Conservation (phyloP, 2,329 filamentous ascomycete species). For the Microascus cirrosus region DNA sequence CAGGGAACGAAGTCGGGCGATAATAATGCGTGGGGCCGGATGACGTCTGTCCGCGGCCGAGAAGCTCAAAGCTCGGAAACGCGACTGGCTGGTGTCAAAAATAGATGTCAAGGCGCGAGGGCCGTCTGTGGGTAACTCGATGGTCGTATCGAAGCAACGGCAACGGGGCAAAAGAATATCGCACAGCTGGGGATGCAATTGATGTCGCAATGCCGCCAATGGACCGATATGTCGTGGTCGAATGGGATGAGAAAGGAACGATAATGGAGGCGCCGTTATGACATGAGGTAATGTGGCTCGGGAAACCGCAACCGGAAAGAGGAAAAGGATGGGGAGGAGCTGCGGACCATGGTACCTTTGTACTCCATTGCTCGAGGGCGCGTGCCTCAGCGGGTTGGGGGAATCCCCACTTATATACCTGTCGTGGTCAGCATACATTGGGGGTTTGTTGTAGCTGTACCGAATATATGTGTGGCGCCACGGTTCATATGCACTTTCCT, state of each 20-base stretch:
- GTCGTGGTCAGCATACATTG: background rate
- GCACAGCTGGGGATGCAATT: background rate
- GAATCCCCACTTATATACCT: constrained; percentile 5
- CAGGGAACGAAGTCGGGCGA: background rate
- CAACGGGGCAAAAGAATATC: background rate
- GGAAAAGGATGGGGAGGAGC: background rate
- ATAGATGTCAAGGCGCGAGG: background rate
- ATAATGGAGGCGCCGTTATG: background rate
- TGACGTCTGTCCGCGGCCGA: background rate
- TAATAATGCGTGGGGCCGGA: background rate
- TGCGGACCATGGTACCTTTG: constrained; percentile 5
- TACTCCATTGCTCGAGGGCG: constrained; percentile 2
- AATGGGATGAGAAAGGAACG: background rate
- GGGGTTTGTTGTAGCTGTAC: background rate
- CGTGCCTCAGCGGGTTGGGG: background rate
- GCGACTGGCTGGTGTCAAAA: background rate
- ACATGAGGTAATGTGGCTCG: background rate
- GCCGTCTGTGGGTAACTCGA: background rate
- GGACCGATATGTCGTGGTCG: background rate
- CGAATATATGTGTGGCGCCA: background rate
- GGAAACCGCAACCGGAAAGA: constrained; percentile 2
- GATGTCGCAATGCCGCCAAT: background rate
- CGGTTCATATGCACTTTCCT: background rate
- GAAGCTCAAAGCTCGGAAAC: background rate
- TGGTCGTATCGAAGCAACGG: background rate